phyloP scores from a whole-genome alignment of 2,329 filamentous ascomycete genomes.

The Talaromyces sp. region DNA sequence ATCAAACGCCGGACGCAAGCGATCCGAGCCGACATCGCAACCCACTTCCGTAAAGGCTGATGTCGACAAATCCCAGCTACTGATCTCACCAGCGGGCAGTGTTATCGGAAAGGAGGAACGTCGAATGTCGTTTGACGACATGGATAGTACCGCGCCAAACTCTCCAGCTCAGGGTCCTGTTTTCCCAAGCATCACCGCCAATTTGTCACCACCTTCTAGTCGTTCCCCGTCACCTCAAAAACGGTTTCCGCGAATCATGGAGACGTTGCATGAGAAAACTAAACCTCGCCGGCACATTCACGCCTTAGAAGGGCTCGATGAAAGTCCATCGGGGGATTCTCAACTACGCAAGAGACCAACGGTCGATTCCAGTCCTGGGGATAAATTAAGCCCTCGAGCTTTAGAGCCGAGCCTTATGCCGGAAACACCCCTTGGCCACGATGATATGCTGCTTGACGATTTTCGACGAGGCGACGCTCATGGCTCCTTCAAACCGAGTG shows the following conservation, averaged over 20 bases:
- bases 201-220: conserved; percentile 61
- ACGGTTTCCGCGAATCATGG: conserved; percentile 44
- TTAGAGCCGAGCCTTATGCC: conserved; percentile 31
- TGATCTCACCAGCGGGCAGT: conserved; percentile 52
- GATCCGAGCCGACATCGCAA: conserved; percentile 3
- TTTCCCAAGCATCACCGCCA: conserved; percentile 59
- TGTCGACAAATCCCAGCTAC: conserved; percentile 33
- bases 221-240: conserved; percentile 62
- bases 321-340: conserved; percentile 22
- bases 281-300: conserved; percentile 39
- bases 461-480: conserved; percentile 27
- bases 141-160: conserved; percentile 44
- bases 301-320: conserved; percentile 26
- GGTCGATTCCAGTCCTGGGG: conserved; percentile 17
- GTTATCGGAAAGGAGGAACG: conserved; percentile 30
- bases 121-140: conserved; percentile 37
- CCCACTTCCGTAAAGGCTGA: conserved; percentile 40
- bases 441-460: conserved; percentile 24
- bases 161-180: conserved; percentile 41
- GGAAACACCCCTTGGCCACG: conserved; percentile 22
- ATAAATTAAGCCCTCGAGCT: conserved; percentile 21
- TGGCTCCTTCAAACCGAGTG: conserved; percentile 28
- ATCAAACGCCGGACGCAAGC: conserved; percentile 10
- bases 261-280: conserved; percentile 37
- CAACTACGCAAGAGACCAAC: conserved; percentile 16